Conservation (phyloP, 768 basidiomycete genomes). For the Dictyophora rubrovolvata region DNA sequence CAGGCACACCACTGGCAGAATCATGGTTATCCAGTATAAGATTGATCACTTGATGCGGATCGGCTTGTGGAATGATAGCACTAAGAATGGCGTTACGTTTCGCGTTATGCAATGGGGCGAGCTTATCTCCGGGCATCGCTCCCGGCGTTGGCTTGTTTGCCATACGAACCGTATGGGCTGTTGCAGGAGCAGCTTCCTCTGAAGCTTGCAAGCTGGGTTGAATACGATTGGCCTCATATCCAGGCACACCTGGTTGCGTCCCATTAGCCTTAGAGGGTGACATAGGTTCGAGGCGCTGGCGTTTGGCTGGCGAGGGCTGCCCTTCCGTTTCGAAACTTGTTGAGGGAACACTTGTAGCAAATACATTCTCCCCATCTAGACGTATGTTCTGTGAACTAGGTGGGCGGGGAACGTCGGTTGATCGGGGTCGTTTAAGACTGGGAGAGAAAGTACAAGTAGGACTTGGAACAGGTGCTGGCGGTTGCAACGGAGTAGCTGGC, state of each 20-base stretch:
- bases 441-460: background rate
- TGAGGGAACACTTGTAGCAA: background rate
- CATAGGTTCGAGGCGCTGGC: slow-evolving; percentile 46
- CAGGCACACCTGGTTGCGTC: slow-evolving; percentile 37
- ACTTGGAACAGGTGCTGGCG: slow-evolving; percentile 22
- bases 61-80: slow-evolving; percentile 60
- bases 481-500: slow-evolving; percentile 36
- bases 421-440: slow-evolving; percentile 2
- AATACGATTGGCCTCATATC: slow-evolving; percentile 31
- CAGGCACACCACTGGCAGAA: slow-evolving; percentile 17
- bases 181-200: slow-evolving; percentile 26
- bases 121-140: slow-evolving; percentile 42
- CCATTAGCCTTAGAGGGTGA: slow-evolving; percentile 32
- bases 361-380: background rate
- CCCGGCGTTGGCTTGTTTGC: slow-evolving; percentile 51
- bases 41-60: slow-evolving; percentile 50
- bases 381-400: background rate
- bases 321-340: slow-evolving; percentile 27
- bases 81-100: slow-evolving; percentile 55
- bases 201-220: slow-evolving; percentile 16
- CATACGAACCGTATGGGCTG: slow-evolving; percentile 44
- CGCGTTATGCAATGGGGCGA: slow-evolving; percentile 36
- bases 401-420: background rate
- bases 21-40: slow-evolving; percentile 27
- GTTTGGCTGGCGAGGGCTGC: slow-evolving; percentile 57